A percentile compares a stretch with the other conserved stretches of the same genome.
These are phyloP conservation scores for Wickerhamomyces bisporus DNA, from an alignment of 805 yeast genomes.

Conservation along the genomic window DNA sequence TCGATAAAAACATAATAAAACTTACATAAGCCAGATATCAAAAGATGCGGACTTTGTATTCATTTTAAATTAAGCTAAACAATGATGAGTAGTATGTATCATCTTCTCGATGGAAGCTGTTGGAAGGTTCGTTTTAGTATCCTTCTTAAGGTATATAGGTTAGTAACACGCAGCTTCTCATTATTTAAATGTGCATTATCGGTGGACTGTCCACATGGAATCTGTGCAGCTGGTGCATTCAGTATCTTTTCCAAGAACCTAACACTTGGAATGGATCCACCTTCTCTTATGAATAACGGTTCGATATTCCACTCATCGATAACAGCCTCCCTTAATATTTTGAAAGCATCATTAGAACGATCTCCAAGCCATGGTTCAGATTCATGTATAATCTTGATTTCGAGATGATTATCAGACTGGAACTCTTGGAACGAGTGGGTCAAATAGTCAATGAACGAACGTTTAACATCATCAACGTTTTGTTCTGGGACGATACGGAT, in stretches of 20 bases:
- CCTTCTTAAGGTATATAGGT: slow-evolving; percentile 66
- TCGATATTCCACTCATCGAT: slow-evolving; percentile 69
- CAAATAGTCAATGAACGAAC: slow-evolving; percentile 42
- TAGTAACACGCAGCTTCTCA: slow-evolving; percentile 76
- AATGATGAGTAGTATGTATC: not conserved
- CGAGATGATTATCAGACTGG: slow-evolving; percentile 56
- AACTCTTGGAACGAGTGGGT: slow-evolving; percentile 42
- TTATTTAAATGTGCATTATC: slow-evolving; percentile 92
- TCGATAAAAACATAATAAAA: too few relatives aligned
- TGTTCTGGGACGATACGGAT: slow-evolving; percentile 90
- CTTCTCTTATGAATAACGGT: slow-evolving; percentile 88
- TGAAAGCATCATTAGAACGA: slow-evolving; percentile 67
- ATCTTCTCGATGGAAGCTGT: slow-evolving; percentile 16
- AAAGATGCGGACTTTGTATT: too few relatives aligned
- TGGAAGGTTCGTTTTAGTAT: slow-evolving; percentile 37
- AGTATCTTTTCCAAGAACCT: slow-evolving; percentile 78
- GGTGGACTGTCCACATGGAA: slow-evolving; percentile 93
- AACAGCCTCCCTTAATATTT: slow-evolving; percentile 58
- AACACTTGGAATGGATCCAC: slow-evolving; percentile 93
- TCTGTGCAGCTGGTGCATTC: slow-evolving; percentile 86
- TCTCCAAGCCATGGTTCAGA: slow-evolving; percentile 98
- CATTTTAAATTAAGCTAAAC: too few relatives aligned
- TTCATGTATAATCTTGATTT: slow-evolving; percentile 63
- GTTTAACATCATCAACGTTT: slow-evolving; percentile 53
- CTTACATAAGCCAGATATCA: too few relatives aligned